Base-by-base conservation (phyloP, 2,329 filamentous ascomycete genomes). In the Bipolaris zeicola region DNA sequence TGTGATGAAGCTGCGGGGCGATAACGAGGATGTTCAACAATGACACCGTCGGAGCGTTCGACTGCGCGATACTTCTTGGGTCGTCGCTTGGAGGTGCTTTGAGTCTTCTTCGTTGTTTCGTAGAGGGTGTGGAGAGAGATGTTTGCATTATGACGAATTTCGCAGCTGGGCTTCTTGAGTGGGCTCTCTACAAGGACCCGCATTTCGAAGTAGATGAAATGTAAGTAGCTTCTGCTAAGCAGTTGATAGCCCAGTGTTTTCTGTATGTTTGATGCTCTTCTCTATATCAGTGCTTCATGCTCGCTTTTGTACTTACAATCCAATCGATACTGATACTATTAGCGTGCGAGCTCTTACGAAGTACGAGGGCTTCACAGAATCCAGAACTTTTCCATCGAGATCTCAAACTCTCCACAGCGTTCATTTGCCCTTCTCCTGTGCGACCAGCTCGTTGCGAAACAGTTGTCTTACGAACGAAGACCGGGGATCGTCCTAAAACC, bases 21-120 rank as follows among this genome's bases (percentile, higher is more conserved):
- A 44, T 66, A 67, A 13, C 49, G 60, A 22, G 63, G 66, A 31
- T 49, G 43, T 8, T 66, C 62, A 20, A 64, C 55, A 13, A 68
- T 51, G 20, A 67, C 54, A 6, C 64, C 63, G 47, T 64, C 64
- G 3, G 61, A 47, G 8, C 61, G 63, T 22, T 61, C 34, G 20
- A 63, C 34, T 2, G 55, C 56, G 14, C 58, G 57, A 45, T 63
- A 61, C 26, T 55, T 60, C 18, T 53, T 57, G 13, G 55, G 43
- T 8, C 39, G 31, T 31, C 41, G 50, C 42, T 54, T 57, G 10
- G 55, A 5, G 11, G 52, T 55, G 24, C 16, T 47, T 31, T 41
- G 28, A 13, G 43, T 13, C 3, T 46, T 52, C 33, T 57, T 46
- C 20, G 43, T 49, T 18, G 52, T 57, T 11, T 18, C 42, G 6